Conservation (phyloP, 345 rosid genomes). For the Euphorbia peplus region DNA sequence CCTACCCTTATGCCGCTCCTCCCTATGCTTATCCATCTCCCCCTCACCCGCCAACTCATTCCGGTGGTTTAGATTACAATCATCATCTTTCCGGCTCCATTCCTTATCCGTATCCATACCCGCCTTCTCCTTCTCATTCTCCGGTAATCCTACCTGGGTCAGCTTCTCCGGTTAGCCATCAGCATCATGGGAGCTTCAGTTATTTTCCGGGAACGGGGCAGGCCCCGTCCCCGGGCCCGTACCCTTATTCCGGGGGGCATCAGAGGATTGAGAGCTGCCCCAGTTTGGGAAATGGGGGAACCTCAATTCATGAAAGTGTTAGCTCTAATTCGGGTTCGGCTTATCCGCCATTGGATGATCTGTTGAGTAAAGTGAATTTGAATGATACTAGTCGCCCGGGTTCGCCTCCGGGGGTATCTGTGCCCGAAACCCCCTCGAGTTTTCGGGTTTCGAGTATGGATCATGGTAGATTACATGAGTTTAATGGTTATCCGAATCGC, state of each 20-base stretch:
- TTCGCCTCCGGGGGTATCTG: too few relatives aligned
- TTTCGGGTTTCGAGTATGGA: too few relatives aligned
- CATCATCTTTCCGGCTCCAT: slow-evolving; percentile 23
- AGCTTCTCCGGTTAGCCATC: slow-evolving; percentile 39
- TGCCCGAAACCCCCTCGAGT: too few relatives aligned
- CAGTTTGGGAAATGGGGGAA: slow-evolving; percentile 26
- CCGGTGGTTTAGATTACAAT: slow-evolving; percentile 14
- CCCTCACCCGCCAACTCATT: slow-evolving; percentile 9
- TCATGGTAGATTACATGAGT: too few relatives aligned
- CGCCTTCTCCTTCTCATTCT: slow-evolving; percentile 23
- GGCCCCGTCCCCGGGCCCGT: slow-evolving; percentile 25
- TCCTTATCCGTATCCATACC: slow-evolving; percentile 47
- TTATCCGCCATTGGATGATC: slow-evolving; percentile 72
- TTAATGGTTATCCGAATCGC: too few relatives aligned
- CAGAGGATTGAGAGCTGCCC: slow-evolving; percentile 43
- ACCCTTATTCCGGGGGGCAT: slow-evolving; percentile 35
- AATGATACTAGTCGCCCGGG: slow-evolving; percentile 37
- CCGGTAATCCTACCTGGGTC: slow-evolving; percentile 26
- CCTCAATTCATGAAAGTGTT: slow-evolving; percentile 18
- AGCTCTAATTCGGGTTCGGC: slow-evolving; percentile 37
- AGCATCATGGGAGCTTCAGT: slow-evolving; percentile 44
- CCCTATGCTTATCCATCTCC: slow-evolving; percentile 24
- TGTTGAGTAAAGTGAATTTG: slow-evolving; percentile 43
- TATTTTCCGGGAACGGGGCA: too few relatives aligned
- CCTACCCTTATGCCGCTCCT: slow-evolving; percentile 10